phyloP scores from a whole-genome alignment of 306 rosid genomes.

The Urtica urens region DNA sequence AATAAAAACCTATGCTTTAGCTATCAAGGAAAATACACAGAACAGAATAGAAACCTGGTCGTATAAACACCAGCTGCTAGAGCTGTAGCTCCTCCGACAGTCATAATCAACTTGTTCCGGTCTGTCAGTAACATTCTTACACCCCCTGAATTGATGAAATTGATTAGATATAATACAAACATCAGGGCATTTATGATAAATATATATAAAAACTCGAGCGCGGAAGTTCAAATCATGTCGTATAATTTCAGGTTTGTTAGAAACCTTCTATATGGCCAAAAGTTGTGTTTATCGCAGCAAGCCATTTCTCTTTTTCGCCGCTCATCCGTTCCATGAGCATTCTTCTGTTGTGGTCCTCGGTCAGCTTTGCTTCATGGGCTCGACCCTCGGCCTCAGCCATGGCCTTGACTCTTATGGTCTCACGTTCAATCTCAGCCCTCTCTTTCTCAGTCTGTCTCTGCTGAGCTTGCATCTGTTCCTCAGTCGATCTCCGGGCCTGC shows the following conservation, averaged over 20 bases:
- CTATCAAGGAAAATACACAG: constrained; percentile 1
- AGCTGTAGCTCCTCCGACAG: constrained; percentile 98
- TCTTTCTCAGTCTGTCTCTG: constrained; percentile 81
- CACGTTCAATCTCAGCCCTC: constrained; percentile 84
- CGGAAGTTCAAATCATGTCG: too few relatives aligned
- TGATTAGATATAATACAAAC: neutral
- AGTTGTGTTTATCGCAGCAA: constrained; percentile 89
- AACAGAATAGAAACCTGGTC: constrained; percentile 51
- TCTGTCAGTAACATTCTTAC: constrained; percentile 71
- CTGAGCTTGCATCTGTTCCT: constrained; percentile 87
- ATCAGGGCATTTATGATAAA: neutral
- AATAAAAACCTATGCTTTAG: too few relatives aligned
- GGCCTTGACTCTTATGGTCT: constrained; percentile 84
- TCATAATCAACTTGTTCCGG: constrained; percentile 79
- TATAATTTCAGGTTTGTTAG: constrained; percentile 4
- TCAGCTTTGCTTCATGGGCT: constrained; percentile 74
- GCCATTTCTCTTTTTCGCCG: constrained; percentile 97
- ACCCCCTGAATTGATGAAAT: constrained; percentile 51
- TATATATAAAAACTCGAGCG: too few relatives aligned
- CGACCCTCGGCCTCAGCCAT: constrained; percentile 95
- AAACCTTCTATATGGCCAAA: constrained; percentile 97
- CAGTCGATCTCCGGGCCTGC: constrained; percentile 72
- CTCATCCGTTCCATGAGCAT: constrained; percentile 73
- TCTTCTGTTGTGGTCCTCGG: constrained; percentile 81
- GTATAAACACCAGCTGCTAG: constrained; percentile 96